phyloP scores from a whole-genome alignment of 2,329 filamentous ascomycete genomes.

The Aciculosporium take region DNA sequence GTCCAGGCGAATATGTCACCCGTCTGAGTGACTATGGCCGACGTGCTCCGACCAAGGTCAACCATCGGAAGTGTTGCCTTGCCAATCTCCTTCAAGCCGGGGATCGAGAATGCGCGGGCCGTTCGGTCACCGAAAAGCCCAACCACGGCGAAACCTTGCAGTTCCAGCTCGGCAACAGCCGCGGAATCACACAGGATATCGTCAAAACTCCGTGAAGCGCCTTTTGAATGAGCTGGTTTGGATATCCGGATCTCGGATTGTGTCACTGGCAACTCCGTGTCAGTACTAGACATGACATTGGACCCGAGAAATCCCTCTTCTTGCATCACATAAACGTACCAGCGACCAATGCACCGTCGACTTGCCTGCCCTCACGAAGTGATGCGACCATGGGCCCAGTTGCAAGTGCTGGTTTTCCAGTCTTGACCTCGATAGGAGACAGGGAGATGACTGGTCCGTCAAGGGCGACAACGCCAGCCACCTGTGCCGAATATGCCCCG shows the following conservation, averaged over 20 bases:
- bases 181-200: conserved; percentile 71
- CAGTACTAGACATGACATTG: neutral
- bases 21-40: conserved; percentile 56
- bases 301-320: too few relatives aligned
- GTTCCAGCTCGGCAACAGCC: conserved; percentile 57
- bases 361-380: conserved; percentile 57
- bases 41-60: conserved; percentile 57
- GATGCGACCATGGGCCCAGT: conserved; percentile 62
- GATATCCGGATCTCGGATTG: conserved; percentile 74
- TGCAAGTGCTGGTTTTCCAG: conserved; percentile 61
- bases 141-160: conserved; percentile 64
- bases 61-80: conserved; percentile 52
- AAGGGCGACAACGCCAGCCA: conserved; percentile 52
- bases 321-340: too few relatives aligned
- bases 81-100: conserved; percentile 72
- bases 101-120: conserved; percentile 72
- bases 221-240: conserved; percentile 70
- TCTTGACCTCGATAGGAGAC: conserved; percentile 64
- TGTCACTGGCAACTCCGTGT: conserved; percentile 29
- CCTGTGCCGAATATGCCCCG: conserved; percentile 52
- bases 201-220: conserved; percentile 84
- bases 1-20: conserved; percentile 82
- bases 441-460: conserved; percentile 63
- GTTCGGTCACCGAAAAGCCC: conserved; percentile 74
- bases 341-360: conserved; percentile 69